Conservation (phyloP, 192 early-diverging fungal genomes). For the Glomus cerebriforme region DNA sequence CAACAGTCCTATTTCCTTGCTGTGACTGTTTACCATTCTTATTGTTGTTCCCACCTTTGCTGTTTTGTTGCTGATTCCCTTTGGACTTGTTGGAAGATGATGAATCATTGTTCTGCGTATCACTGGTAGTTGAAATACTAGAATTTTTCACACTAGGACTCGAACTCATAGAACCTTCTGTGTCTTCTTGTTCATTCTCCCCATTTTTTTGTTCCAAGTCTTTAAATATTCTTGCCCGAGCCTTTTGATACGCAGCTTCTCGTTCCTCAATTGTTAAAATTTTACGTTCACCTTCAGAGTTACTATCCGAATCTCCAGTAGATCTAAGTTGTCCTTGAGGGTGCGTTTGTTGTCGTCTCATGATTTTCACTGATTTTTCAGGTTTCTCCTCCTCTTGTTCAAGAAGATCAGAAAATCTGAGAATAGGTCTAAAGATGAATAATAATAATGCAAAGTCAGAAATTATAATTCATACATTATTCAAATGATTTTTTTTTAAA, state of each 20-base stretch:
- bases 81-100: background rate
- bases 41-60: background rate
- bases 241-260: constrained; percentile 68
- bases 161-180: background rate
- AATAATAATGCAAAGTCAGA: background rate
- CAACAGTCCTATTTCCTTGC: constrained; percentile 2
- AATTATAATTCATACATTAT: background rate
- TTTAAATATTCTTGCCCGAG: constrained; percentile 71
- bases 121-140: constrained; percentile 9
- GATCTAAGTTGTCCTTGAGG: constrained; percentile 26
- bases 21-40: constrained; percentile 19
- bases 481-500: background rate
- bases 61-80: background rate
- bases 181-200: constrained; percentile 23
- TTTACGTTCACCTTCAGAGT: constrained; percentile 43
- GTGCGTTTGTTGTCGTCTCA: constrained; percentile 43
- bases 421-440: constrained; percentile 35
- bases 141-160: constrained; percentile 5
- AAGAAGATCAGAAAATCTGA: constrained; percentile 52
- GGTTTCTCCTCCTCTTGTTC: constrained; percentile 48
- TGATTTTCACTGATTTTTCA: constrained; percentile 47
- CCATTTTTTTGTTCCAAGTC: constrained; percentile 40
- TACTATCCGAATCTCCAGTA: constrained; percentile 36
- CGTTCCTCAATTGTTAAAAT: constrained; percentile 65
- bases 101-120: background rate